Evolutionary conservation across 106 monocot species (phyloP).

Genomic region (Apostasia ramifera): DNA sequence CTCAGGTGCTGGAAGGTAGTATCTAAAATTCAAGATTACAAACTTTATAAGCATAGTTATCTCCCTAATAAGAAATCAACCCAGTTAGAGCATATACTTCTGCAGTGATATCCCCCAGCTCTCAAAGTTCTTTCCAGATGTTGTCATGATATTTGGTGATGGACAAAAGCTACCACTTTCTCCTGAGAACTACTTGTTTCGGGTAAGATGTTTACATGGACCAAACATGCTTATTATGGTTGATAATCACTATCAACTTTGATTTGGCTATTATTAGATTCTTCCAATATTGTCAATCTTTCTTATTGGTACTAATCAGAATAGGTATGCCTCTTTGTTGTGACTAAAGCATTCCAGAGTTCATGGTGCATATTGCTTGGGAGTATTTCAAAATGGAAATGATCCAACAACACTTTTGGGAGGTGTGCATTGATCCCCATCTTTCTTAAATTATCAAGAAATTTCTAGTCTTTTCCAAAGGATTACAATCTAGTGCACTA

Average conservation of each 20-base stretch:
- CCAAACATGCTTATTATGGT: not conserved
- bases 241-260: not conserved
- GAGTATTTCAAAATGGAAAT: slow-evolving; percentile 83
- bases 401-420: slow-evolving; percentile 90
- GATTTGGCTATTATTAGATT: too few species aligned
- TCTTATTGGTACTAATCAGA: too few species aligned
- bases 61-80: not conserved
- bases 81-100: not conserved
- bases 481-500: too few species aligned
- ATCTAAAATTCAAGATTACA: not conserved
- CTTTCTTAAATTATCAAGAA: too few species aligned
- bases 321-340: not conserved
- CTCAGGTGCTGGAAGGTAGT: slow-evolving; percentile 81
- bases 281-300: not conserved
- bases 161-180: slow-evolving; percentile 69
- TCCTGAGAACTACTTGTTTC: slow-evolving; percentile 96
- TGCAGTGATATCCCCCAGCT: slow-evolving; percentile 62
- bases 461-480: too few species aligned
- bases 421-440: slow-evolving; percentile 30
- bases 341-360: slow-evolving; percentile 82
- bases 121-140: slow-evolving; percentile 68
- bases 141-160: slow-evolving; percentile 90
- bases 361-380: slow-evolving; percentile 91
- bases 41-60: not conserved
- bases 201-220: slow-evolving; percentile 36